phyloP scores from a whole-genome alignment of 345 rosid genomes.

The Brassica nigra region DNA sequence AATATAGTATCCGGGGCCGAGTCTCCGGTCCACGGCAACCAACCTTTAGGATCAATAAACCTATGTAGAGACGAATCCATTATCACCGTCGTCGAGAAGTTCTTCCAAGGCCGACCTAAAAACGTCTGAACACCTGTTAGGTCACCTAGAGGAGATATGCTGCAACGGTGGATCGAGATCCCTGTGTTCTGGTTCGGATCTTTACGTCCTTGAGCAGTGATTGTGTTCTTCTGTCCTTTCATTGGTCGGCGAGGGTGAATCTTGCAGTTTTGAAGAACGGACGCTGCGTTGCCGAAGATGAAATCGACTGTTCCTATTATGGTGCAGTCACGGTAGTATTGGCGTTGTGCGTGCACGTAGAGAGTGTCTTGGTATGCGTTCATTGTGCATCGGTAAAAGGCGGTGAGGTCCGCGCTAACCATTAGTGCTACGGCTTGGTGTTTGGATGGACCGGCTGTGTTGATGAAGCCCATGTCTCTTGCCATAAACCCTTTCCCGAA shows the following conservation, averaged over 20 bases:
- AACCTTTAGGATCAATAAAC: slow-evolving; percentile 58
- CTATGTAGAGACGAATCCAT: slow-evolving; percentile 53
- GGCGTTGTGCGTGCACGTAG: slow-evolving; percentile 74
- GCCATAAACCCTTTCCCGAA: slow-evolving; percentile 73
- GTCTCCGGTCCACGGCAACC: slow-evolving; percentile 76
- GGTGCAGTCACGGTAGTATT: slow-evolving; percentile 72
- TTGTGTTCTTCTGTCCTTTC: slow-evolving; percentile 64
- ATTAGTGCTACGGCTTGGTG: slow-evolving; percentile 86
- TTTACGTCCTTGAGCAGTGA: slow-evolving; percentile 69
- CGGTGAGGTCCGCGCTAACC: slow-evolving; percentile 61
- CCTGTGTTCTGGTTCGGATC: slow-evolving; percentile 87
- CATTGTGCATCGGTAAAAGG: slow-evolving; percentile 66
- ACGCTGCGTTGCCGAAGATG: slow-evolving; percentile 86
- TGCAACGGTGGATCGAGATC: slow-evolving; percentile 70
- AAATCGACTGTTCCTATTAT: slow-evolving; percentile 75
- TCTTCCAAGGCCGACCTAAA: slow-evolving; percentile 78
- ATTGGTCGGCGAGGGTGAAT: slow-evolving; percentile 63
- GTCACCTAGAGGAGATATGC: slow-evolving; percentile 52
- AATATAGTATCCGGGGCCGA: slow-evolving; percentile 67
- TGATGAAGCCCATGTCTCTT: slow-evolving; percentile 62
- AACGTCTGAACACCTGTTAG: slow-evolving; percentile 51
- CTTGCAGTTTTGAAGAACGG: slow-evolving; percentile 63
- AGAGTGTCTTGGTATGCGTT: slow-evolving; percentile 83
- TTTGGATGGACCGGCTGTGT: slow-evolving; percentile 77
- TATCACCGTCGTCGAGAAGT: slow-evolving; percentile 60